Evolutionary conservation across 78 protist genomes (phyloP), one percentile per base, ranked within the genome.

Genomic region (Diacronema lutheri): DNA sequence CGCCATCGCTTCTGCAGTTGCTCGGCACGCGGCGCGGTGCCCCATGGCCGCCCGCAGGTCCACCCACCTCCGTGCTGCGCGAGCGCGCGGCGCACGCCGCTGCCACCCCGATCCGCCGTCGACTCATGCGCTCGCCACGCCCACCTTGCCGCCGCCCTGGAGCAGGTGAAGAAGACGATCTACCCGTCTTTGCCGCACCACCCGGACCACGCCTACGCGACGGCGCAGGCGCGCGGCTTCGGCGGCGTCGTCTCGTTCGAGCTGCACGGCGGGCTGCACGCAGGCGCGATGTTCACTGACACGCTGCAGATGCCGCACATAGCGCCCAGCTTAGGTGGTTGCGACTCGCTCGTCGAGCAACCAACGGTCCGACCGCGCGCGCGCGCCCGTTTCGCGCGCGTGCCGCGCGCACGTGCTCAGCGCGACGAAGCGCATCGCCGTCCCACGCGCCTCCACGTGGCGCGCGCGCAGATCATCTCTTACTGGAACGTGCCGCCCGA

Each of bases 231-330:
- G 61, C 40, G 44, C 37, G 85, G 85, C 76, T 81, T 81, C 40
- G 85, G 85, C 60, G 85, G 85, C 23, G 85, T 81, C 38, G 26
- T 81, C 35, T 81, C 85, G 12, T 81, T 81, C 26, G 85, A 81
- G 40, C 33, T 81, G 74, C 26, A 44, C 37, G 85, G 85, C 74
- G 85, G 64, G 1, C 61, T 81, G 61, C 56, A 38, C 13, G 71
- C 73, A 31, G 61, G 73, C 14, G 71, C 85, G 0, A n/a, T 46
- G 5, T 61, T 81, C 74, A 41, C 44, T 10, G 85, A 81, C 40
- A 73, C 76, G 60, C 76, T 81, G 46, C n/a, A 60, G 85, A 37
- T 81, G 20, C 85, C 85, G 38, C 64, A 81, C 85, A 81, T 81
- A 58, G 85, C 65, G 1, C 85, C 85, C 61, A 56, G 68, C 40